A percentile compares a stretch with the other conserved stretches of the same genome.
Conservation (phyloP, 1,284 basidiomycete species). For the Dichomitus squalens region DNA sequence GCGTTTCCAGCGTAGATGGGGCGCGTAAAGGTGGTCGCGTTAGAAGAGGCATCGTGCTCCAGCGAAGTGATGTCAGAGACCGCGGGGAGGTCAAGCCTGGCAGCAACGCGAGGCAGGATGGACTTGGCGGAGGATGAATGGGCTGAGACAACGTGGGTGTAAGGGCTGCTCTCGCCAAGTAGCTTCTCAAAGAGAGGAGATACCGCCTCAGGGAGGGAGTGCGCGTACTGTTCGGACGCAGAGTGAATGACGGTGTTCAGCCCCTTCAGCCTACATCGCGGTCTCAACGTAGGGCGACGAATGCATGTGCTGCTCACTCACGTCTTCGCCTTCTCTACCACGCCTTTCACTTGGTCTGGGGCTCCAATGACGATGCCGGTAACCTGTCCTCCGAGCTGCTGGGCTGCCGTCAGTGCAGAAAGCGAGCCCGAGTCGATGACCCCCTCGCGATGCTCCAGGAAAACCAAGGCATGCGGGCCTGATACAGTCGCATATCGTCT, state of each 20-base stretch:
- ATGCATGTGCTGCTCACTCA: conserved; percentile 37
- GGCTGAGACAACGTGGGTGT: conserved; percentile 89
- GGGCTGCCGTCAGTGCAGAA: conserved; percentile 88
- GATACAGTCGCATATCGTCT: conserved; percentile 59
- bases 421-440: conserved; percentile 85
- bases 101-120: conserved; percentile 87
- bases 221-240: conserved; percentile 48
- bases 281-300: neutral
- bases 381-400: conserved; percentile 83
- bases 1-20: conserved; percentile 99
- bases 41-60: conserved; percentile 73
- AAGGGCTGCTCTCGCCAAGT: conserved; percentile 47
- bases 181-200: conserved; percentile 46
- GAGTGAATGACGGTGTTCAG: conserved; percentile 46
- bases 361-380: conserved; percentile 87
- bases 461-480: conserved; percentile 77
- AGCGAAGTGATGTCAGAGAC: conserved; percentile 91
- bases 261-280: conserved; percentile 44
- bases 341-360: conserved; percentile 67
- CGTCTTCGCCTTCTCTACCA: conserved; percentile 83
- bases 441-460: conserved; percentile 87
- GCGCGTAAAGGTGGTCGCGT: conserved; percentile 82
- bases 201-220: conserved; percentile 46
- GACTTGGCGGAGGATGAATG: conserved; percentile 78
- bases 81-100: conserved; percentile 81